A percentile compares a stretch with the other conserved stretches of the same genome.
Conservation (phyloP, 176 grass and related monocot species). For the Carex cristatella region DNA sequence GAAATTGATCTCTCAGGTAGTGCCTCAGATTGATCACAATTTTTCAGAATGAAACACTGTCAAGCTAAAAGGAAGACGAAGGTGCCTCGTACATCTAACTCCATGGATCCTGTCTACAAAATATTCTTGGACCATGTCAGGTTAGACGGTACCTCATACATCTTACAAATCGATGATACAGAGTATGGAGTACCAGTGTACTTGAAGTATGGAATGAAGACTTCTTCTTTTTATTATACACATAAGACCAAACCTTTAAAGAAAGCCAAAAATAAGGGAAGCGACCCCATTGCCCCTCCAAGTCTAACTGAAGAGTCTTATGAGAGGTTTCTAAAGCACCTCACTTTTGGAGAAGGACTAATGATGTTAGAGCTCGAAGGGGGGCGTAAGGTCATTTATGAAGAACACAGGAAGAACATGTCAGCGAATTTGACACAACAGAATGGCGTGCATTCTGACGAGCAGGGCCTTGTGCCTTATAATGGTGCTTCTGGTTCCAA, state of each 20-base stretch:
- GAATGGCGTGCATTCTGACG: background rate
- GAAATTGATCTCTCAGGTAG: constrained; percentile 2
- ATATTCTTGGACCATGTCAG: constrained; percentile 14
- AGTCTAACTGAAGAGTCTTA: background rate
- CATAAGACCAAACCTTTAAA: background rate
- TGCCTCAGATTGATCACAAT: background rate
- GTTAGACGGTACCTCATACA: constrained; percentile 3
- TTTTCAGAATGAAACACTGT: background rate
- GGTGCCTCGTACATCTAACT: background rate
- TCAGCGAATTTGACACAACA: background rate
- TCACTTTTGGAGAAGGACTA: constrained; percentile 10
- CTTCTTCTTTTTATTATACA: background rate
- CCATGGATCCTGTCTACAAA: constrained; percentile 18
- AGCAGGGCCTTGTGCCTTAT: background rate
- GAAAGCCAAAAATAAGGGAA: background rate
- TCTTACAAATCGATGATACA: constrained; percentile 8
- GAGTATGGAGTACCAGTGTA: background rate
- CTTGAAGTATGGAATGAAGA: background rate
- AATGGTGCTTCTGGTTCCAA: background rate
- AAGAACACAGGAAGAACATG: background rate
- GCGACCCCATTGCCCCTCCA: background rate
- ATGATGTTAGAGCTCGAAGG: constrained; percentile 15
- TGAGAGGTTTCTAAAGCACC: constrained; percentile 19
- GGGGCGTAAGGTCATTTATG: background rate
- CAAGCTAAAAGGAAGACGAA: constrained; percentile 5